Conservation (phyloP, 2,329 filamentous ascomycete species). For the Fonsecaea multimorphosa region DNA sequence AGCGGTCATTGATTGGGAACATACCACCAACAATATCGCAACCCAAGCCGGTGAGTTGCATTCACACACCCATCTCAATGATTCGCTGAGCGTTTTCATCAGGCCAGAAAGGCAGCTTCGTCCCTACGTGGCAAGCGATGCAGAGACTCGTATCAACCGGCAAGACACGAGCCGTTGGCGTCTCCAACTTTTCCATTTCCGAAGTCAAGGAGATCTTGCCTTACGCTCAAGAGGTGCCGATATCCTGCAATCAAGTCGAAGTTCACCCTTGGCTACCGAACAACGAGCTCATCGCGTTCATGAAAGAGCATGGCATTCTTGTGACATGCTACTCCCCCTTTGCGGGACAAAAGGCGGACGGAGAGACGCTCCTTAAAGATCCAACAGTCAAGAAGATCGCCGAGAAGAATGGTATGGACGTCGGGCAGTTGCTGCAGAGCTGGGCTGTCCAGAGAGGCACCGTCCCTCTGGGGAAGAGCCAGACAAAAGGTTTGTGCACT, state of each 20-base stretch:
- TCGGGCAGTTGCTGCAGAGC: conserved; percentile 67
- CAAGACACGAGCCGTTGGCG: conserved; percentile 72
- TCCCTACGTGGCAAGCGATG: conserved; percentile 69
- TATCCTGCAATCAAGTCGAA: conserved; percentile 54
- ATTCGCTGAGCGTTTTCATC: neutral
- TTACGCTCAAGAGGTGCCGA: conserved; percentile 50
- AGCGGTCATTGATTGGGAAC: conserved; percentile 24
- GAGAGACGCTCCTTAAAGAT: conserved; percentile 52
- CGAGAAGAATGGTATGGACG: conserved; percentile 61
- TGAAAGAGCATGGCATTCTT: conserved; percentile 50
- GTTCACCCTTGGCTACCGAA: conserved; percentile 57
- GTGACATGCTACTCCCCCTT: conserved; percentile 53
- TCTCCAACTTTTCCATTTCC: conserved; percentile 73
- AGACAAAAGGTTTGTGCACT: conserved; percentile 49
- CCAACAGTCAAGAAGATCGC: conserved; percentile 64
- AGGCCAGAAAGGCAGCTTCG: conserved; percentile 35
- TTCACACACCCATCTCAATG: neutral
- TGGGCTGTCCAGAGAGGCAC: conserved; percentile 72
- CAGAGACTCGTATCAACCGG: conserved; percentile 65
- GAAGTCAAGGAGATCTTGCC: conserved; percentile 56
- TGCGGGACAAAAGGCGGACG: conserved; percentile 26
- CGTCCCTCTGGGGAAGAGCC: conserved; percentile 72
- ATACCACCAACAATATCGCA: conserved; percentile 25
- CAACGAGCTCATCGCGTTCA: conserved; percentile 51
- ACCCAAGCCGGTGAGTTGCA: conserved; percentile 16